phyloP scores from a whole-genome alignment of 345 rosid genomes.

The Moringa oleifera region DNA sequence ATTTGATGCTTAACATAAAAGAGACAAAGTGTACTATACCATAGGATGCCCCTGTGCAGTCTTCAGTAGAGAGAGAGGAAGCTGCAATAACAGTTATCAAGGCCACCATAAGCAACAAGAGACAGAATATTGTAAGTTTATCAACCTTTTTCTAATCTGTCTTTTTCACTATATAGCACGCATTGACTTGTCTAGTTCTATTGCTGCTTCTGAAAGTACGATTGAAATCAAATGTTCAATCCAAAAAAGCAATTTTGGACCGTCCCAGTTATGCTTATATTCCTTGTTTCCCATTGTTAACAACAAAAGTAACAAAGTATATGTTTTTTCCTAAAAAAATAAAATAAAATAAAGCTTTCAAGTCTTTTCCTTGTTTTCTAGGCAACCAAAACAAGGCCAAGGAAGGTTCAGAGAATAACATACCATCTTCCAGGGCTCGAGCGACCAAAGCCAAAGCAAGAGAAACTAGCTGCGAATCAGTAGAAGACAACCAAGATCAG shows the following conservation, averaged over 20 bases:
- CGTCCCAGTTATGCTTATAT: neutral
- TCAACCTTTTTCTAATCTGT: too few relatives aligned
- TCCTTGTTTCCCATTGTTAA: neutral
- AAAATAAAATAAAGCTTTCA: too few relatives aligned
- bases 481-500: neutral
- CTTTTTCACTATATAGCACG: too few relatives aligned
- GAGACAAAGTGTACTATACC: conserved; percentile 33
- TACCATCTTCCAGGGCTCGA: neutral
- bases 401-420: neutral
- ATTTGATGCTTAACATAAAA: neutral
- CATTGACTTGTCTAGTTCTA: too few relatives aligned
- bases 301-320: too few relatives aligned
- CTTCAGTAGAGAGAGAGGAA: conserved; percentile 75
- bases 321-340: too few relatives aligned
- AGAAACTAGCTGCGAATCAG: neutral
- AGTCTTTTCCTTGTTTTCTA: neutral
- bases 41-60: conserved; percentile 87
- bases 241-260: neutral
- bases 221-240: too few relatives aligned
- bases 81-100: conserved; percentile 29
- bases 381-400: neutral
- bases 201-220: too few relatives aligned
- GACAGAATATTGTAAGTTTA: too few relatives aligned
- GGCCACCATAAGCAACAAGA: neutral
- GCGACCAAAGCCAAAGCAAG: neutral